A percentile compares a stretch with the other conserved stretches of the same genome.
These are phyloP conservation scores for Saccharomycopsis hybrid DNA, from an alignment of 1,139 yeast genomes.

Conservation along the genomic window DNA sequence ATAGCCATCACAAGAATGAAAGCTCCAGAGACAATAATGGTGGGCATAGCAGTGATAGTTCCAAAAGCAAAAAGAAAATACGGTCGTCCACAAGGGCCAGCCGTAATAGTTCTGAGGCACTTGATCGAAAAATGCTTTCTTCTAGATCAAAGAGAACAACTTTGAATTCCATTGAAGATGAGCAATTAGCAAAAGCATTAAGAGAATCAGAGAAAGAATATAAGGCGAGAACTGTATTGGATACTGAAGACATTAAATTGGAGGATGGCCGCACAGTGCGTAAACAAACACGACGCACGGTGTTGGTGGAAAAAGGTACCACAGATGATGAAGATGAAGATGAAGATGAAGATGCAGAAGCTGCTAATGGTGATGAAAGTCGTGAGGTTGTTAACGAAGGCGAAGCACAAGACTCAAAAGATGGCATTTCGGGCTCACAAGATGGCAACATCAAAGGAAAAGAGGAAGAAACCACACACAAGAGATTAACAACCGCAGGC, in stretches of 20 bases:
- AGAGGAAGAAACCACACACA: too few relatives aligned
- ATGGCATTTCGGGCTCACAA: too few relatives aligned
- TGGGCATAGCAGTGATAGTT: too few relatives aligned
- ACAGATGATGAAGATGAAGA: slow-evolving; percentile 2
- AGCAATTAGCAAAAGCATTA: slow-evolving; percentile 31
- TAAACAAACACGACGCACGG: slow-evolving; percentile 22
- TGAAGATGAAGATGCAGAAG: not conserved
- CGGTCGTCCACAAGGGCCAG: not conserved
- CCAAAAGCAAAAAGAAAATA: not conserved
- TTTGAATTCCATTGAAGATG: slow-evolving; percentile 32
- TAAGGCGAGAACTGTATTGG: too few relatives aligned
- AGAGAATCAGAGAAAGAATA: slow-evolving; percentile 33
- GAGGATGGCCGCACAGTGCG: slow-evolving; percentile 24
- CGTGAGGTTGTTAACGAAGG: slow-evolving; percentile 26
- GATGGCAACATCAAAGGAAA: too few relatives aligned
- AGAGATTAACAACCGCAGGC: not conserved
- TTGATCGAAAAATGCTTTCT: too few relatives aligned
- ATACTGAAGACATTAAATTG: too few relatives aligned
- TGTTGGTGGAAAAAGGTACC: slow-evolving; percentile 29
- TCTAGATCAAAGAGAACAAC: slow-evolving; percentile 28
- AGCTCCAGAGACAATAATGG: too few relatives aligned
- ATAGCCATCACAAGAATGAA: too few relatives aligned
- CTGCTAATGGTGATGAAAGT: not conserved
- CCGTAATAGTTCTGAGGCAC: too few relatives aligned
- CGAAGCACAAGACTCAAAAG: slow-evolving; percentile 20